Base-by-base conservation (phyloP, 345 rosid species). In the Gossypium arboreum region DNA sequence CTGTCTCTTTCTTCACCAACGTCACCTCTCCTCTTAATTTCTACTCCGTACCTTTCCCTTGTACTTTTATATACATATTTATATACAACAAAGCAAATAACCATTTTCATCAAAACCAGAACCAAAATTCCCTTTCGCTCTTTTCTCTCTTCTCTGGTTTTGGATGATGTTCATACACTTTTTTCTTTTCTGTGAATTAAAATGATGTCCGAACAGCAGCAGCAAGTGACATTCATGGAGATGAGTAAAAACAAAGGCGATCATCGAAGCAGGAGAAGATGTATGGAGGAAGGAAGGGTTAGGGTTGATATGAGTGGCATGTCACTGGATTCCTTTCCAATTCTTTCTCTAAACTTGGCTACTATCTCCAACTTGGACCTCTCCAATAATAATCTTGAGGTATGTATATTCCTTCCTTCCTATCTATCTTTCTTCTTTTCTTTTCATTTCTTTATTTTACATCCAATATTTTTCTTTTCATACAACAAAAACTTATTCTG, bases 301-400 rank as follows among this genome's bases (percentile, higher is more conserved):
- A 85, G 88, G 62, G 83, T 86, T 2, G 86, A 94, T 78, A 75
- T 94, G 80, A 91, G 94, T 73, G 89, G 92, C 52, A 79, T 87
- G 87, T 86, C 86, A 41, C 79, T 93, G 75, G 83, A 88, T n/a
- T 79, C 85, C 72, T 85, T 94, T 41, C 88, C 92, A 0, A 80
- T 61, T 58, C 90, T 91, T 79, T 71, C 94, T 61, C 79, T 91
- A 50, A 88, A 88, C 76, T 75, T 94, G 75, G 86, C 83, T 12
- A 66, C 78, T 8, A 85, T 94, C 78, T 88, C 83, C 82, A 89
- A 87, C 72, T 85, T 94, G 3, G 90, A 94, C 72, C 93, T 94
- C 75, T 92, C 97, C 77, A 87, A 88, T 72, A 94, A 92, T 77
- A 92, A 94, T 83, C 89, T 94, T 79, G 91, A 87, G 90, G 98